Evolutionary conservation across 352 stramenopile genomes (phyloP).

Genomic region (Blastocystis sp.): DNA sequence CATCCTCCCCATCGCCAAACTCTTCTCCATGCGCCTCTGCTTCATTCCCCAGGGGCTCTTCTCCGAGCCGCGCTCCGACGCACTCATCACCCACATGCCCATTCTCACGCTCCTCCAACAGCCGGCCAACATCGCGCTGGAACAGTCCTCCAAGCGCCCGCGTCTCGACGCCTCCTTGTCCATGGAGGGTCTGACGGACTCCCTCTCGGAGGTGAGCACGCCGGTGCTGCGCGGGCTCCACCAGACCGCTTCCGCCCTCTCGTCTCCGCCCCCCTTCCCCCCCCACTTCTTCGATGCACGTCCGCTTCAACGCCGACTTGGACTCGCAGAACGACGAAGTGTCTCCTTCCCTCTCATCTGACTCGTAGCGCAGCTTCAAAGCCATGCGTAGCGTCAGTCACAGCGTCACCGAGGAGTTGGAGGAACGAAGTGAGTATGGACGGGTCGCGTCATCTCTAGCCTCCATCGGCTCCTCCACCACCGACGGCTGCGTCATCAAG

Average conservation of each 20-base stretch:
- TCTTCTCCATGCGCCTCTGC: background rate
- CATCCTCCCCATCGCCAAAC: constrained; percentile 16
- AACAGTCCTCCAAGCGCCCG: background rate
- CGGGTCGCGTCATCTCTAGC: background rate
- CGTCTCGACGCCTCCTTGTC: background rate
- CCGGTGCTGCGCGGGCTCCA: background rate
- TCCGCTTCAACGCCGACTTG: background rate
- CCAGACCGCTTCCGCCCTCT: no score
- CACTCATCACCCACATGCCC: background rate
- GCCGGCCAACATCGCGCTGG: background rate
- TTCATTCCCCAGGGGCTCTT: background rate
- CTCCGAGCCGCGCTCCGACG: background rate
- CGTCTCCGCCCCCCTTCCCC: no score
- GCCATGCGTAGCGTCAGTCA: no score
- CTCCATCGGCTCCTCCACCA: constrained; percentile 6
- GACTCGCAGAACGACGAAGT: background rate
- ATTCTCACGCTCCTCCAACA: background rate
- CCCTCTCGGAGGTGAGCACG: background rate
- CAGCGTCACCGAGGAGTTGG: background rate
- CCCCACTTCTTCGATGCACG: background rate
- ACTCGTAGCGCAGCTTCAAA: no score
- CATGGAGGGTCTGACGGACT: no score
- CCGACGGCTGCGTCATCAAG: background rate
- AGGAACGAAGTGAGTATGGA: background rate
- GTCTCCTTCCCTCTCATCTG: background rate